Base-by-base conservation (phyloP, 2,329 filamentous ascomycete genomes). In the Aspergillus fructus region DNA sequence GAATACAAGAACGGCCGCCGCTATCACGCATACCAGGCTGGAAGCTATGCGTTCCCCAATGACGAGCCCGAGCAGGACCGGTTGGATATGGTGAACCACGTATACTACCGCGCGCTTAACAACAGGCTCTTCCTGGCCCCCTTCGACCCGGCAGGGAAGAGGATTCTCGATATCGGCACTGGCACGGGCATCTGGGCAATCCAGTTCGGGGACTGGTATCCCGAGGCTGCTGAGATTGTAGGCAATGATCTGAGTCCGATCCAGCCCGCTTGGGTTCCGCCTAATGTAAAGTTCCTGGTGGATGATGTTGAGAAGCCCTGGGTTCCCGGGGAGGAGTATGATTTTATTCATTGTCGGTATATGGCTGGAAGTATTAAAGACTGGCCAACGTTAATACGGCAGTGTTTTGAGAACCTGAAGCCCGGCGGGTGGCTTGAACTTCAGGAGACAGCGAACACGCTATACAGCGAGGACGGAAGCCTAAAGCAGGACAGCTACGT, bases 241-340 rank as follows among this genome's bases (percentile, higher is more conserved):
- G 80, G 79, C 23, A 80, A 73, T 15, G 79, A 81, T 58, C 73
- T 81, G 46, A 79, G 76, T 12, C 78, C 80, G 12, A 71, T 71
- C 54, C 68, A 71, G 57, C 66, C 69, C 15, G 62, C 64, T 37
- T 80, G 76, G 71, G 64, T 74, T 4, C 74, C 72, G 11, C 67
- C 70, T 3, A 73, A 73, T 43, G 59, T 72, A 5, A 61, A 60
- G n/a, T 75, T 75, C 49, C 41, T 71, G 4, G 63, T 75, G 3
- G 70, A 74, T 34, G 72, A 74, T 39, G 66, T 68, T 19, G 70
- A 72, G 59, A 64, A 63, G 4, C 63, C 65, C 6, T 74, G 72
- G 72, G 55, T 70, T 2, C 53, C 60, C 9, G 61, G 39, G 1
- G 59, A 64, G 9, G 61, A 62, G 1, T 74, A 73, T 55, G 71